Evolutionary conservation across 169 alveolate genomes (phyloP).

Genomic region (Eimeria maxima): DNA sequence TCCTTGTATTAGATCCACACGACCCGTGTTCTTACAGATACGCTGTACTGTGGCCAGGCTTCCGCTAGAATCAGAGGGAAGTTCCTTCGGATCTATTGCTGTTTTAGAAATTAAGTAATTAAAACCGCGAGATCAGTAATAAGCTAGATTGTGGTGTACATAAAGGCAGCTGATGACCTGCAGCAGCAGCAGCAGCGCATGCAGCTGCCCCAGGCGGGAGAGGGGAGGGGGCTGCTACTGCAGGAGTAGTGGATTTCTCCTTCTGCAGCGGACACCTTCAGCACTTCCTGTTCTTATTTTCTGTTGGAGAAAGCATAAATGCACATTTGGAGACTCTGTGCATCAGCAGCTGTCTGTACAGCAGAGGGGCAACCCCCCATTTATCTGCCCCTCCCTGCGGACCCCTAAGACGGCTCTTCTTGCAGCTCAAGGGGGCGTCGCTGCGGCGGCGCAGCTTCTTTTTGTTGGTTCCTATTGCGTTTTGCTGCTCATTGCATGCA

Average conservation of each 20-base stretch:
- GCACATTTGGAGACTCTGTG: background rate
- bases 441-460: background rate
- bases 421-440: background rate
- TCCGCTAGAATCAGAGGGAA: too few relatives aligned
- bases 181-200: conserved; percentile 45
- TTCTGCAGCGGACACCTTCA: background rate
- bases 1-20: too few relatives aligned
- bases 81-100: too few relatives aligned
- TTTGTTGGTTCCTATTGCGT: too few relatives aligned
- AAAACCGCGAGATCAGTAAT: too few relatives aligned
- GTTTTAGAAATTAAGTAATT: too few relatives aligned
- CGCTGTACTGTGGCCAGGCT: background rate
- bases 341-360: background rate
- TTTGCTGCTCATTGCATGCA: background rate
- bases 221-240: conserved; percentile 42
- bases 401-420: background rate
- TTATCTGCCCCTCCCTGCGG: background rate
- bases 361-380: background rate
- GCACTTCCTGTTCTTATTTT: background rate
- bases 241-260: background rate
- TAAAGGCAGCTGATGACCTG: background rate
- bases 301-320: too few relatives aligned
- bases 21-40: too few relatives aligned
- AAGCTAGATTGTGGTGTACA: background rate
- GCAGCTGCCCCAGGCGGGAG: conserved; percentile 3